phyloP scores from a whole-genome alignment of 1,139 yeast species.

The Taphrina sp. region DNA sequence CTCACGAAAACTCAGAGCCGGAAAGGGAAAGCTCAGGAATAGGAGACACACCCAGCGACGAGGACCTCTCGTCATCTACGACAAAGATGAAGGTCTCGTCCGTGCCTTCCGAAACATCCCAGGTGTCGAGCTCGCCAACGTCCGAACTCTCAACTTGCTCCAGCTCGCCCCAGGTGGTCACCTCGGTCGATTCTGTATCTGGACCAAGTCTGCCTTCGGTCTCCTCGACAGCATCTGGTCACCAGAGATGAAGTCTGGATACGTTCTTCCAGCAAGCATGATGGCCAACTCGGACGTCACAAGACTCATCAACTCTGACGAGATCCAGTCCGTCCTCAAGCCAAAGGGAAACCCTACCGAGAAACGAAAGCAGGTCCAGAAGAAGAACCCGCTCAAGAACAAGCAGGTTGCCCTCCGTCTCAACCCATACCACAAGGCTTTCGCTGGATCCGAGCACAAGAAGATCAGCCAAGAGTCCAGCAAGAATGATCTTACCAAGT shows the following conservation, averaged over 20 bases:
- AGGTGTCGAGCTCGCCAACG: constrained; percentile 98
- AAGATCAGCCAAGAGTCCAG: constrained; percentile 27
- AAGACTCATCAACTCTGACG: constrained; percentile 98
- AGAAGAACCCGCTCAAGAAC: constrained; percentile 99
- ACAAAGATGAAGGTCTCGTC: constrained; percentile 91
- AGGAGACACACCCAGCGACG: constrained; percentile 99
- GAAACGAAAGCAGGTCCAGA: constrained; percentile 92
- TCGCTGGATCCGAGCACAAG: constrained; percentile 32
- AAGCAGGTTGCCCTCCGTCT: constrained; percentile 96
- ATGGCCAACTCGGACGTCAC: constrained; percentile 93
- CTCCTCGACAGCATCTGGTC: constrained; percentile 97
- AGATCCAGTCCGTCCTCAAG: constrained; percentile 95
- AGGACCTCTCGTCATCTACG: constrained; percentile 98
- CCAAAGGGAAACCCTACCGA: constrained; percentile 93
- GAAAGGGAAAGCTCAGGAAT: constrained; percentile 99
- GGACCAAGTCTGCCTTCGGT: constrained; percentile 99
- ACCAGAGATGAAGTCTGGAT: constrained; percentile 77
- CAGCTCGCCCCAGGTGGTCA: constrained; percentile 99
- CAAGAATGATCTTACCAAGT: constrained; percentile 26
- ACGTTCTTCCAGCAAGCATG: constrained; percentile 91
- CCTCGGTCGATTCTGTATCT: constrained; percentile 98
- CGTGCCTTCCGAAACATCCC: constrained; percentile 99
- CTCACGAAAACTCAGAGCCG: constrained; percentile 99
- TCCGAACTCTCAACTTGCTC: constrained; percentile 88
- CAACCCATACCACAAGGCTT: constrained; percentile 72